phyloP scores from a whole-genome alignment of 139 green algal genomes.

The Ettlia oleoabundans region DNA sequence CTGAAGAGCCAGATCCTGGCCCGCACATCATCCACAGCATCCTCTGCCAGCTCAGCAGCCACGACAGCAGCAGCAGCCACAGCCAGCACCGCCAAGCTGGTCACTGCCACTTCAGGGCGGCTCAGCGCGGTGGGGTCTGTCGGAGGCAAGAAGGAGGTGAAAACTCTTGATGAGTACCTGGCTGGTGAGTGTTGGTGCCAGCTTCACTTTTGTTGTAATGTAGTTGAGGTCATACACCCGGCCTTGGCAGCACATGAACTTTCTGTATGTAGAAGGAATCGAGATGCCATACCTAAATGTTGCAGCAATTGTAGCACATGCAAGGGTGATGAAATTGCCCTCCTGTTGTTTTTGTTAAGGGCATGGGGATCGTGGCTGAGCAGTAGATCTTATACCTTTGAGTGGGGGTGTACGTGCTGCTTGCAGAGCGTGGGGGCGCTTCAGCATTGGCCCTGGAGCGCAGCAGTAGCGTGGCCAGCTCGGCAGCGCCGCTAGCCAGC shows the following conservation, averaged over 20 bases:
- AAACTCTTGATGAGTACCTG: conserved; percentile 41
- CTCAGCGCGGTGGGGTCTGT: background rate
- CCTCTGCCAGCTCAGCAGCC: background rate
- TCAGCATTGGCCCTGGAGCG: conserved; percentile 12
- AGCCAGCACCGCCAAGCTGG: conserved; percentile 1
- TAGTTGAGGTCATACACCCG: no score
- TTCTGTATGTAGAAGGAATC: no score
- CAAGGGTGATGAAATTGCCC: no score
- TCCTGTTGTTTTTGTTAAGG: no score
- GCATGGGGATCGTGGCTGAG: no score
- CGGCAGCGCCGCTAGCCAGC: conserved; percentile 36
- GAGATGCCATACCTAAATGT: no score
- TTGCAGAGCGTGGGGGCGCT: conserved; percentile 6
- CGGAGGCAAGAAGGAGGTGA: conserved; percentile 36
- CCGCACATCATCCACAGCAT: background rate
- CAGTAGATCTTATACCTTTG: no score
- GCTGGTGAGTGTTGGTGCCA: background rate
- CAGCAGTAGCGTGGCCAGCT: conserved; percentile 27
- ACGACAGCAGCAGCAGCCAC: background rate
- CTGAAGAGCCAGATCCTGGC: conserved; percentile 37
- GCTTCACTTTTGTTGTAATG: background rate
- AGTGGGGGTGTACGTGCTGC: no score
- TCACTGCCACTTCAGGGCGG: background rate
- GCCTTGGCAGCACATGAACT: no score
- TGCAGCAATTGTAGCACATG: no score